These are phyloP conservation scores for Streptanthus diversifolius DNA, from an alignment of 345 rosid genomes.

Conservation along the genomic window DNA sequence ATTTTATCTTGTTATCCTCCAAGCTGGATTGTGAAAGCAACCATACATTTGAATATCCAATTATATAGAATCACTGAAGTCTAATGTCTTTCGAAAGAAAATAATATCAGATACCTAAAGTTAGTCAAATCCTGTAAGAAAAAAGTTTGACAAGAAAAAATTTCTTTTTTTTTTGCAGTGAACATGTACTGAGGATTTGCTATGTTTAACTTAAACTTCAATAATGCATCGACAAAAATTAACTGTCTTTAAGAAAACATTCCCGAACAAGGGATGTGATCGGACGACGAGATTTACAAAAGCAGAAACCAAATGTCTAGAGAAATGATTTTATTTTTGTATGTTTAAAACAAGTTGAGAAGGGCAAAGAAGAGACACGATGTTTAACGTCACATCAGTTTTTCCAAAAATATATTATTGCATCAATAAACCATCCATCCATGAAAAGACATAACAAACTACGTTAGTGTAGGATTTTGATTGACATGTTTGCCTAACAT, in stretches of 20 bases:
- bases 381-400: conserved; percentile 26
- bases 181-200: conserved; percentile 15
- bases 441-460: background rate
- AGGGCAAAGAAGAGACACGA: conserved; percentile 17
- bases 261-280: conserved; percentile 10
- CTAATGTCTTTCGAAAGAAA: background rate
- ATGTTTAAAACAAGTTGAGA: conserved; percentile 14
- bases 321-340: conserved; percentile 4
- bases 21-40: conserved; percentile 4
- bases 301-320: conserved; percentile 13
- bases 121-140: background rate
- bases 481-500: conserved; percentile 26
- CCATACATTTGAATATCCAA: background rate
- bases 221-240: conserved; percentile 30
- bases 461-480: conserved; percentile 5
- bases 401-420: conserved; percentile 4
- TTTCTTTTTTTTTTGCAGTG: background rate
- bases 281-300: conserved; percentile 2
- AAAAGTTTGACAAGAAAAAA: background rate
- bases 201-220: conserved; percentile 38
- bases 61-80: background rate
- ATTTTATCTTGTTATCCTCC: conserved; percentile 10
- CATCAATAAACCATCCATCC: background rate
- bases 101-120: background rate
- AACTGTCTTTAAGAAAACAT: background rate